Evolutionary conservation across 495 filamentous ascomycete genomes (phyloP), one percentile per base, ranked within the genome.

Genomic region (Beverwykella pulmonaria): DNA sequence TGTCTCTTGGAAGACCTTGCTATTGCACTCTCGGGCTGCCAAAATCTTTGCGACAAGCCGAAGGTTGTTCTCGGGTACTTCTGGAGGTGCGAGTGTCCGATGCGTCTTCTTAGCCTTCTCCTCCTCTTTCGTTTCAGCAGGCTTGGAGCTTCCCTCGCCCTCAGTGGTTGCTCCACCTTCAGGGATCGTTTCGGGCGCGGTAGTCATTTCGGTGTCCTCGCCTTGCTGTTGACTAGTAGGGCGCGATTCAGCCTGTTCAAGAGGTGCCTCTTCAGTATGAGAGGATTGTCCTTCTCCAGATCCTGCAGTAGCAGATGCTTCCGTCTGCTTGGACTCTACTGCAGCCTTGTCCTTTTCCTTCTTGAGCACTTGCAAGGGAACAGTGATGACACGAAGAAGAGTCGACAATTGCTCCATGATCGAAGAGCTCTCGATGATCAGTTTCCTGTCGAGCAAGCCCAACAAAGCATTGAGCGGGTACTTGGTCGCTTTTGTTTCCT

Each of bases 1-100:
- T 0, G 95, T 97, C 72, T 98, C 93, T 70, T 91, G 88, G 83
- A 98, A 98, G 1, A 93, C 97, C 80, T 96, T 96, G 53, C 90
- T 92, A 70, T 89, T 94, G 78, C 94, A 99, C 75, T 99, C 94
- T 29, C 92, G 90, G 56, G 94, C 93, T 14, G 93, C 90, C 65
- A 99, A 88, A 64, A 99, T 96, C 70, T 95, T 94, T 71, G 97
- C 91, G 10, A 99, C 92, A 44, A 98, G 81, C 72, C 89, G 90
- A 67, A 99, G 82, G 76, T 97, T 96, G 68, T 90, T 82, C 44
- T 93, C 91, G 0, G 95, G 93, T 49, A 99, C 87, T 23, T 91
- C 86, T 25, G 94, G 94, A 54, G 93, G 92, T 26, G 87, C 87
- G 17, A 97, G 81, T n/a, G 85, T 83, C 25, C 84, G 86, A 53